Evolutionary conservation across 805 yeast species (phyloP), one percentile per base, ranked within the genome.

Genomic region (Lipomyces sp.): DNA sequence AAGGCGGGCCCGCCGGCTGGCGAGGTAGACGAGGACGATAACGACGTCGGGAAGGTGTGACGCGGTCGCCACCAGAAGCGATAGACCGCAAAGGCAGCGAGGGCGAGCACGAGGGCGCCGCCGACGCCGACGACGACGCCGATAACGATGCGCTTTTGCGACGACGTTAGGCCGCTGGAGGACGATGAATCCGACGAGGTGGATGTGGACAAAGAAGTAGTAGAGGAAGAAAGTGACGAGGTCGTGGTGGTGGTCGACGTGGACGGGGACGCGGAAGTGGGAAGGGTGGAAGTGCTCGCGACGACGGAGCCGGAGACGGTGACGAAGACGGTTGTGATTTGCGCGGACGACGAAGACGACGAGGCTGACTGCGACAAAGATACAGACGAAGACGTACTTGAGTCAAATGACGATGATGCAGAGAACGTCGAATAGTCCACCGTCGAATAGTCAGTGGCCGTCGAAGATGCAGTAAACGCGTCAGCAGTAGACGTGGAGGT

Each of bases 91-190:
- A 53, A 67, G 5, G 65, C 67, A n/a, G 69, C 67, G 5, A 67
- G 72, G 4, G 71, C 72, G 36, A 72, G 49, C 2, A 74, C 66
- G n/a, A 81, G 63, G 0, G 90, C 86, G 0, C 82, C 80, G 45
- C 86, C 86, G 13, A 84, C 76, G 48, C 89, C 89, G 4, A 83
- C 83, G 26, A 80, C 83, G 51, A 82, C 81, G 35, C 89, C 89
- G 45, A 82, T 75, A 22, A 83, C 79, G 32, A 83, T 75, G 49
- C 75, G 76, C 47, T 77, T 73, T 51, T 76, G 67, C 44, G 76
- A 74, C 14, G 70, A 61, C 1, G 82, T 73, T 6, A 81, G 67
- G 0, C 83, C 83, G 2, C 67, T 61, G 6, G 62, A 10, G 14
- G 40, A 21, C 24, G 24, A 19, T 19, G 8, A 5, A 10, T 29